These are phyloP conservation scores for Quercus aquifolioides DNA, from an alignment of 306 rosid species.

Conservation along the genomic window DNA sequence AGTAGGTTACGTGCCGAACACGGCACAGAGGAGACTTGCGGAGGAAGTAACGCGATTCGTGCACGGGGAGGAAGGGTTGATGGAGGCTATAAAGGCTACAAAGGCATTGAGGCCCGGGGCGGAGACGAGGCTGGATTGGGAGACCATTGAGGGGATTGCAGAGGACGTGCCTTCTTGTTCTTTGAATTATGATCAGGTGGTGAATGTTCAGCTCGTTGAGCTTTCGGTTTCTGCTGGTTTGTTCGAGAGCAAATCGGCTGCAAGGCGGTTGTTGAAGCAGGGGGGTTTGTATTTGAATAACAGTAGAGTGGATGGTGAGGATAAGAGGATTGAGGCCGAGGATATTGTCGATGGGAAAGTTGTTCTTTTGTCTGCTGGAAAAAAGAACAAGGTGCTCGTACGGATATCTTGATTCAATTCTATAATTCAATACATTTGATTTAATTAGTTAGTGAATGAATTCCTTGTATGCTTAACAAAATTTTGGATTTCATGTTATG, in stretches of 20 bases:
- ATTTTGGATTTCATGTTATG: constrained; percentile 11
- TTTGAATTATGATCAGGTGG: constrained; percentile 59
- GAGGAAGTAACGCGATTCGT: constrained; percentile 88
- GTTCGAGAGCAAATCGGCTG: constrained; percentile 86
- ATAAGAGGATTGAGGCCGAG: constrained; percentile 51
- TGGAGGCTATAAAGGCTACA: constrained; percentile 82
- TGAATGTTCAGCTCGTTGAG: constrained; percentile 64
- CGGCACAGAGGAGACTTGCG: constrained; percentile 72
- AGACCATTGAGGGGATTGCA: constrained; percentile 76
- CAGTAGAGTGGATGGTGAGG: constrained; percentile 65
- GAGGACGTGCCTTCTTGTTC: constrained; percentile 87
- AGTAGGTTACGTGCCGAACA: constrained; percentile 67
- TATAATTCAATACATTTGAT: constrained; percentile 2
- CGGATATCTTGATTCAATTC: constrained; percentile 44
- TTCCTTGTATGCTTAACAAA: constrained; percentile 15
- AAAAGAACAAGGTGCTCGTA: constrained; percentile 92
- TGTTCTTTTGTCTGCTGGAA: constrained; percentile 86
- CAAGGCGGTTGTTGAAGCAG: constrained; percentile 82
- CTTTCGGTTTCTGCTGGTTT: constrained; percentile 85
- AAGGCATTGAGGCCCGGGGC: constrained; percentile 90
- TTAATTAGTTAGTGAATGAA: constrained; percentile 9
- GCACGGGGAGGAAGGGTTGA: constrained; percentile 80
- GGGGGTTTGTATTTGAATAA: constrained; percentile 95
- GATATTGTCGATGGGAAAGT: constrained; percentile 92
- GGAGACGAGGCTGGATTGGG: constrained; percentile 84